Base-by-base conservation (phyloP, 495 filamentous ascomycete species). In the Choiromyces venosus region DNA sequence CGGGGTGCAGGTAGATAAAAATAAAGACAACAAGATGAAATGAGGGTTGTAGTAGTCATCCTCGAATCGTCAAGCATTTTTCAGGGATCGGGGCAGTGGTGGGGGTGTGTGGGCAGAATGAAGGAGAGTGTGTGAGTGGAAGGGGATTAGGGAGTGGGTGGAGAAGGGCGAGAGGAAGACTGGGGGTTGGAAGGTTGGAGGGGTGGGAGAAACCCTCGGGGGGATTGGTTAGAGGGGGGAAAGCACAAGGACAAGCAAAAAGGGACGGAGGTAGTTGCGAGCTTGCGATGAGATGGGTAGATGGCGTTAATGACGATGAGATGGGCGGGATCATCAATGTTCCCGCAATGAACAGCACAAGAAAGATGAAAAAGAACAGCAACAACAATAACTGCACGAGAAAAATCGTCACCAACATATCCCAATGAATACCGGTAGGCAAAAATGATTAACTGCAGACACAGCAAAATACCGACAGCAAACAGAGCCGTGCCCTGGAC, bases 11-110 rank as follows among this genome's bases (percentile, higher is more conserved):
- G 42, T 39, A 44, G 69, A 76, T 56, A 40, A 67, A 66, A 76
- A 76, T 71, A 76, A 71, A 73, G 73, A 76, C 65, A 67, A 39
- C 69, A 70, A 72, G 69, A 77, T 67, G 65, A 77, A 77, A 77
- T 76, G 65, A 77, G 69, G 65, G 52, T 76, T 69, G 52, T 40
- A 72, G 74, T 73, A 76, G 67, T 74, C 73, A 75, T 46, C 66
- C 73, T 73, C 74, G 65, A 75, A 73, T 73, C 71, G 68, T 70
- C 74, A 76, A 76, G 74, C 74, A 74, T 76, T 76, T 52, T 77
- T 70, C 75, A 66, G 73, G 73, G 73, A 76, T 74, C 68, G 68
- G 71, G 52, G 61, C 61, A 67, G 46, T 71, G 65, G 56, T 73
- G 35, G 72, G 73, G 73, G 73, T 25, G 69, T 25, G 61, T 76